These are phyloP conservation scores for Erythrophleum ivorense DNA, from an alignment of 331 rosid genomes.

Conservation along the genomic window DNA sequence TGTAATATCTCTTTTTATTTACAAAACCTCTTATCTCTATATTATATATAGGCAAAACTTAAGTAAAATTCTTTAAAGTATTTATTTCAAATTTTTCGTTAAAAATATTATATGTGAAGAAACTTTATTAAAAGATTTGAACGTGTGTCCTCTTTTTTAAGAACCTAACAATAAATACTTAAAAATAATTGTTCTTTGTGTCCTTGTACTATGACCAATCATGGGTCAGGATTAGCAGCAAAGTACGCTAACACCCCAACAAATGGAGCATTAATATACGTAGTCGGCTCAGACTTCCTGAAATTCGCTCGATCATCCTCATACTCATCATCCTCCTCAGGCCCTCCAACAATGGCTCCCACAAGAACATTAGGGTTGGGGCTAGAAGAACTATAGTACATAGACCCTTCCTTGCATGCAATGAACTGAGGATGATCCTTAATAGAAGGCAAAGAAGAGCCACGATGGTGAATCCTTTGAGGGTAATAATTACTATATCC, in stretches of 20 bases:
- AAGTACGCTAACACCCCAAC: conserved; percentile 79
- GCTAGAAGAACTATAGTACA: conserved; percentile 62
- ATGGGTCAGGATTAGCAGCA: conserved; percentile 39
- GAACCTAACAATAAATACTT: neutral
- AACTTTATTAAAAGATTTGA: neutral
- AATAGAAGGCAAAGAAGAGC: conserved; percentile 75
- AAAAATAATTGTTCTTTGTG: neutral
- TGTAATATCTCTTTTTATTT: conserved; percentile 13
- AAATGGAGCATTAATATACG: conserved; percentile 89
- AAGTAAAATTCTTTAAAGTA: neutral
- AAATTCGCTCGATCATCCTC: conserved; percentile 73
- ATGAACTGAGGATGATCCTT: conserved; percentile 66
- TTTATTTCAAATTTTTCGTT: neutral
- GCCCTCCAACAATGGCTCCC: conserved; percentile 90
- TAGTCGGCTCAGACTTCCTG: conserved; percentile 80
- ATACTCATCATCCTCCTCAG: conserved; percentile 67
- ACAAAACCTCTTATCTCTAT: neutral
- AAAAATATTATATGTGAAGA: neutral
- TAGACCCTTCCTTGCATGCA: conserved; percentile 75
- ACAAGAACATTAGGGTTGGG: conserved; percentile 75
- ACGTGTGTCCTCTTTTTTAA: neutral
- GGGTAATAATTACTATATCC: conserved; percentile 73
- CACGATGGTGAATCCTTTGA: conserved; percentile 78
- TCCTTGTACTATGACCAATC: neutral
- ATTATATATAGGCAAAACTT: neutral